phyloP scores from a whole-genome alignment of 345 rosid species.

The Sisymbrium irio region DNA sequence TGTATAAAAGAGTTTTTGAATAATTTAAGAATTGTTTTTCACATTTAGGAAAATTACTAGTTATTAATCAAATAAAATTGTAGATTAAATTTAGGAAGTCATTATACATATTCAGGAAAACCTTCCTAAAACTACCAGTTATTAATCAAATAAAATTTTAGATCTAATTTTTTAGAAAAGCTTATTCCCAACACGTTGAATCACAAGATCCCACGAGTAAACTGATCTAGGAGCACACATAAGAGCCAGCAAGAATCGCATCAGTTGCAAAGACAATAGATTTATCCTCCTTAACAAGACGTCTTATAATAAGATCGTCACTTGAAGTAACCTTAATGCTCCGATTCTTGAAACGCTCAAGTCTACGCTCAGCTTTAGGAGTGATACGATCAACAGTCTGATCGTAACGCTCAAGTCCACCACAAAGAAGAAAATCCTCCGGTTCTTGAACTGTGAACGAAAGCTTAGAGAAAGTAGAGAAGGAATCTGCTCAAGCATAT shows the following conservation, averaged over 20 bases:
- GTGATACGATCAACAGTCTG: constrained; percentile 68
- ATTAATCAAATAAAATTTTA: no score
- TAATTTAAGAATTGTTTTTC: no score
- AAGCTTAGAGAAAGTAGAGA: constrained; percentile 78
- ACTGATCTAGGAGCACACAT: constrained; percentile 97
- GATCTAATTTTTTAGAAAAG: no score
- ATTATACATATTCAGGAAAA: no score
- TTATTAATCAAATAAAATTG: no score
- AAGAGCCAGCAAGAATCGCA: constrained; percentile 66
- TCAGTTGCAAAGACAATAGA: constrained; percentile 93
- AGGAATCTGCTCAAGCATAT: constrained; percentile 97
- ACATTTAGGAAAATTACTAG: no score
- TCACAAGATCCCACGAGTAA: constrained; percentile 99
- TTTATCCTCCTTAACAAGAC: constrained; percentile 85
- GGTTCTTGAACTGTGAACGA: constrained; percentile 78
- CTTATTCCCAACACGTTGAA: no score
- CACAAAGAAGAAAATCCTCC: constrained; percentile 75
- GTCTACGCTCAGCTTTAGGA: constrained; percentile 75
- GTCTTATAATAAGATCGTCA: constrained; percentile 87
- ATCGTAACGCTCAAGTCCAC: constrained; percentile 74
- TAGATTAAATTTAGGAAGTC: no score
- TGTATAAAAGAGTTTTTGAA: no score
- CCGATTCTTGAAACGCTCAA: constrained; percentile 86
- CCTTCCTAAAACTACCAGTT: no score
- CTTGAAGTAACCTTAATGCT: constrained; percentile 93